Evolutionary conservation across 148 eudicot genomes (phyloP).

Genomic region (Rhododendron williamsianum): DNA sequence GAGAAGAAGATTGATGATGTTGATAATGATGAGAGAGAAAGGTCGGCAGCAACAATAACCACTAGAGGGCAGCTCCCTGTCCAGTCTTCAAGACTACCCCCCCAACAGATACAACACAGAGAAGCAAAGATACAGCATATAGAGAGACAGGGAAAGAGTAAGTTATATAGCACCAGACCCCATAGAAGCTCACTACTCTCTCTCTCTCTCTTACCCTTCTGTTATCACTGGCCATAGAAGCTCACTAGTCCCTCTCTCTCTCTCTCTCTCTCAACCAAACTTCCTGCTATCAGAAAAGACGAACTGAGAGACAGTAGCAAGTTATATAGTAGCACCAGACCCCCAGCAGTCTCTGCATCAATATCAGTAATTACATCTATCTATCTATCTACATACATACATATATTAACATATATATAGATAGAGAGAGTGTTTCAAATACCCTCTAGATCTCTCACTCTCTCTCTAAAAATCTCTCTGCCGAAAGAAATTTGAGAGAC

Average conservation of each 20-base stretch:
- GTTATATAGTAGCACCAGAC: conserved; percentile 16
- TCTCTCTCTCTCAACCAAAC: not conserved
- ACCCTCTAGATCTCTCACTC: conserved; percentile 1
- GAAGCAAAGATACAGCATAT: not conserved
- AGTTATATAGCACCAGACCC: not conserved
- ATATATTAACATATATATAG: not conserved
- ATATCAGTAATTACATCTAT: not conserved
- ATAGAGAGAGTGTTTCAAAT: not conserved
- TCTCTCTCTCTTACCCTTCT: conserved; percentile 12
- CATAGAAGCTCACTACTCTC: not conserved
- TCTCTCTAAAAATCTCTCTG: conserved; percentile 11
- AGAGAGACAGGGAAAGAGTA: not conserved
- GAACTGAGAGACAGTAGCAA: conserved; percentile 15
- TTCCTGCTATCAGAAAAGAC: conserved; percentile 24
- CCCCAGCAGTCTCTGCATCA: conserved; percentile 10
- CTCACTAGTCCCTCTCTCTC: conserved; percentile 17
- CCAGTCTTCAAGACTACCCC: not conserved
- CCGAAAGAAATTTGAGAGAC: conserved; percentile 37
- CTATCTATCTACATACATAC: not conserved
- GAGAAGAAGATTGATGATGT: not conserved
- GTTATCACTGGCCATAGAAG: conserved; percentile 14
- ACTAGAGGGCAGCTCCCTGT: no score
- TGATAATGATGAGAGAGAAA: conserved; percentile 10
- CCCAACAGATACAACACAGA: not conserved
- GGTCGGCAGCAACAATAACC: conserved; percentile 10